phyloP scores from a whole-genome alignment of 2,329 filamentous ascomycete species.

The Xylariaceae sp. region DNA sequence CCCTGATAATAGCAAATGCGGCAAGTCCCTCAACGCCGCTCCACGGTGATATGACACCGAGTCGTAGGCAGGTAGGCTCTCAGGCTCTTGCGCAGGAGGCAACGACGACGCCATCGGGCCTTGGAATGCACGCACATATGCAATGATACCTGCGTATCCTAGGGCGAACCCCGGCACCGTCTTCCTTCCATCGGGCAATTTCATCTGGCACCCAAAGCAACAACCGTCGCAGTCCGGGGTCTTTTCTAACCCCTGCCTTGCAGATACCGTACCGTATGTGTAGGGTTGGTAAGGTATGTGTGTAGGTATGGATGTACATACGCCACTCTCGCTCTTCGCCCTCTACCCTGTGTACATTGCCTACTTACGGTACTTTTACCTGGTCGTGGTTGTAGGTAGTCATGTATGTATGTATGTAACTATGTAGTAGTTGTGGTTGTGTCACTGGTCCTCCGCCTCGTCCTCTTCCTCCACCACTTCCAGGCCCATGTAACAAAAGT shows the following conservation, averaged over 20 bases:
- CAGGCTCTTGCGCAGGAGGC: background rate
- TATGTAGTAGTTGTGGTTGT: slow-evolving; percentile 8
- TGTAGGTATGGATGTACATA: too few relatives aligned
- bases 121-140: slow-evolving; percentile 20
- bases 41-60: background rate
- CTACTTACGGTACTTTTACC: too few relatives aligned
- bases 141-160: slow-evolving; percentile 26
- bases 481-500: background rate
- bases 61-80: too few relatives aligned
- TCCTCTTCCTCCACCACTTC: too few relatives aligned
- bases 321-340: too few relatives aligned
- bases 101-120: slow-evolving; percentile 13
- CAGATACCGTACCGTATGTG: slow-evolving; percentile 15
- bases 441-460: slow-evolving; percentile 3
- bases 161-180: slow-evolving; percentile 27
- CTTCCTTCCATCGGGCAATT: slow-evolving; percentile 38
- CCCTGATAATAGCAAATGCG: background rate
- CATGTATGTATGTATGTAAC: too few relatives aligned
- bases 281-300: too few relatives aligned
- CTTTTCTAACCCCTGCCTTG: slow-evolving; percentile 19
- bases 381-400: too few relatives aligned
- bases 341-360: too few relatives aligned
- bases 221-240: slow-evolving; percentile 31
- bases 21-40: background rate
- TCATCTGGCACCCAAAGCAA: slow-evolving; percentile 35